These are phyloP conservation scores for Karstenula rhodostoma DNA, from an alignment of 2,329 filamentous ascomycete genomes.

Conservation along the genomic window DNA sequence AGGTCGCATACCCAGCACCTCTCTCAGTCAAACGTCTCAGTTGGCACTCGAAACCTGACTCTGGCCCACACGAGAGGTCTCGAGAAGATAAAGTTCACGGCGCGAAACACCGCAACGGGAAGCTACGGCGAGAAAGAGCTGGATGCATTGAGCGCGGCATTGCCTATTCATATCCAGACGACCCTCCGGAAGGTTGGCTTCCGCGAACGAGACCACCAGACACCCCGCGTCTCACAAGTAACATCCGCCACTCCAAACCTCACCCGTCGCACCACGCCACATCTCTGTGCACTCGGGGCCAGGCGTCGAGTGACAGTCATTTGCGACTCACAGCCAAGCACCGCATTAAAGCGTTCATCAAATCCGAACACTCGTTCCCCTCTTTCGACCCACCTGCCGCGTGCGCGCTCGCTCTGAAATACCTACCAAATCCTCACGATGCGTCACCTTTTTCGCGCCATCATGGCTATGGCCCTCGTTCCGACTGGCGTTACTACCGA, in stretches of 20 bases:
- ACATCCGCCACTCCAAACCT: slow-evolving; percentile 30
- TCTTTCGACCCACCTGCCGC: slow-evolving; percentile 17
- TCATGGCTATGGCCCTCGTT: slow-evolving; percentile 34
- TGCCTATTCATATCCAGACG: slow-evolving; percentile 19
- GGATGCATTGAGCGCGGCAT: slow-evolving; percentile 25
- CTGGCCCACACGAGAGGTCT: slow-evolving; percentile 2
- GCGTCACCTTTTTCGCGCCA: slow-evolving; percentile 27
- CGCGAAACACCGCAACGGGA: not conserved
- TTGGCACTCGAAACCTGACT: slow-evolving; percentile 2
- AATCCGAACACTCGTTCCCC: slow-evolving; percentile 11
- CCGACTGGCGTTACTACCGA: slow-evolving; percentile 32
- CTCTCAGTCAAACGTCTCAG: slow-evolving; percentile 9
- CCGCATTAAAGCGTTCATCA: slow-evolving; percentile 23
- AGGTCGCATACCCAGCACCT: slow-evolving; percentile 22
- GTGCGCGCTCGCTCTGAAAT: slow-evolving; percentile 18
- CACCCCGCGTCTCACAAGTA: slow-evolving; percentile 34
- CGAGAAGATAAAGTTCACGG: slow-evolving; percentile 6
- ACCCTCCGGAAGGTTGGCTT: not conserved
- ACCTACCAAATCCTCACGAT: slow-evolving; percentile 29
- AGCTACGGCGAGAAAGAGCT: slow-evolving; percentile 12
- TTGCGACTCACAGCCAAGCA: slow-evolving; percentile 16
- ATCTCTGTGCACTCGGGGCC: slow-evolving; percentile 18
- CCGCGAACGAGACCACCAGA: slow-evolving; percentile 23
- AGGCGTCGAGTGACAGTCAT: slow-evolving; percentile 12
- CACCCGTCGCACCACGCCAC: slow-evolving; percentile 34